Base-by-base conservation (phyloP, 2,329 filamentous ascomycete genomes). In the Diplodia corticola region DNA sequence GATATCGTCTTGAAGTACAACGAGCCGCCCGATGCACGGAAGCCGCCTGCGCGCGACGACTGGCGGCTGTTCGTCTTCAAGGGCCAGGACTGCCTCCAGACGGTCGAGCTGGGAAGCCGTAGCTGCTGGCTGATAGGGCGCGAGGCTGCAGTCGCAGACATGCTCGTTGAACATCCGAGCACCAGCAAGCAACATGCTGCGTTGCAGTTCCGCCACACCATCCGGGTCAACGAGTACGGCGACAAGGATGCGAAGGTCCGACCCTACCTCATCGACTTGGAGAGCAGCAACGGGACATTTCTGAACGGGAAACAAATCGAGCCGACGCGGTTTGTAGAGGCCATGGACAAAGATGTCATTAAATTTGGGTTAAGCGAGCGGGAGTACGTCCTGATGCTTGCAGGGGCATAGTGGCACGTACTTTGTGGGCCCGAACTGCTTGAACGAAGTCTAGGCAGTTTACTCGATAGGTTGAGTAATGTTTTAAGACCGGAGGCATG, bases 11-110 rank as follows among this genome's bases (percentile, higher is more conserved):
- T 99, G 54, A 98, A 98, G 81, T 99, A 99, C 78, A 91, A 97
- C 80, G 95, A 99, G 79, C 95, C 95, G 1, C 82, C 92, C 12
- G 95, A 99, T 81, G 92, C 94, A 59, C 90, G 95, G 67, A 97
- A 97, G 72, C 92, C 95, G 0, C 85, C 93, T 0, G 75, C 89
- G 0, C 89, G 88, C 64, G 88, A 95, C 71, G 81, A 87, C 66
- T 99, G 94, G 94, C 91, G 91, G 68, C 82, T 99, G 55, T 98
- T 96, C 76, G 86, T 97, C 24, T 99, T 99, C 85, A 97, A 97
- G 75, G 91, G 88, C 12, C 78, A 85, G 30, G 91, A 93, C 66
- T 84, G 96, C 3, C 77, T 97, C 37, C 92, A 96, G 74, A 96
- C 92, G 1, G 84, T 97, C 24, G 88, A 92, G 67, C 83, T 99